A percentile compares a stretch with the other conserved stretches of the same genome.
phyloP scores from a whole-genome alignment of 176 grass and related monocot species.

The Olyra latifolia region DNA sequence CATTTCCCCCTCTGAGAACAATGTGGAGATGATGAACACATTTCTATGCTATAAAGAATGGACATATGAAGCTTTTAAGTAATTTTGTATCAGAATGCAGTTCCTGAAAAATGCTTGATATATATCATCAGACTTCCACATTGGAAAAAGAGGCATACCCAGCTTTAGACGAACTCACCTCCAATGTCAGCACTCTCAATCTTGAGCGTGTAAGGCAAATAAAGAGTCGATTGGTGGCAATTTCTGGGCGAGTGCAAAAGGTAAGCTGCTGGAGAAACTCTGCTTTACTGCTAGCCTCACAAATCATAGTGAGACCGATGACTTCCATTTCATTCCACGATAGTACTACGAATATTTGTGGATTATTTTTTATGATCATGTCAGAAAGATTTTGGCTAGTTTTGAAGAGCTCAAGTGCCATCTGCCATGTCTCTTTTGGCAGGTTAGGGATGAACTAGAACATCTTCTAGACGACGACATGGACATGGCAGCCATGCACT shows the following conservation, averaged over 20 bases:
- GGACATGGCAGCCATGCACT: slow-evolving; percentile 71
- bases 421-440: background rate
- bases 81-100: background rate
- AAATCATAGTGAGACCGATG: background rate
- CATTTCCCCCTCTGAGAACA: background rate
- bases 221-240: slow-evolving; percentile 64
- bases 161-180: slow-evolving; percentile 64
- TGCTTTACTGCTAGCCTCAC: background rate
- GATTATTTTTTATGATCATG: background rate
- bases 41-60: background rate
- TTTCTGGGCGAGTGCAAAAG: slow-evolving; percentile 61
- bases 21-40: background rate
- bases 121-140: slow-evolving; percentile 37
- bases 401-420: background rate
- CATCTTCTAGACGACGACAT: slow-evolving; percentile 69
- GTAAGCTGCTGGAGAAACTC: background rate
- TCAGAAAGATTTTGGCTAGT: background rate
- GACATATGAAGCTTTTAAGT: background rate
- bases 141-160: slow-evolving; percentile 74
- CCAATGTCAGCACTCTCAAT: slow-evolving; percentile 74
- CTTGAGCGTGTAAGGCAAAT: slow-evolving; percentile 73
- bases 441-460: slow-evolving; percentile 81
- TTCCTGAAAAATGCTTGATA: background rate
- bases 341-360: background rate
- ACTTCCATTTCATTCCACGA: background rate